A percentile compares a stretch with the other conserved stretches of the same genome.
phyloP scores from a whole-genome alignment of 257 asterid species.

The Gentiana dahurica region DNA sequence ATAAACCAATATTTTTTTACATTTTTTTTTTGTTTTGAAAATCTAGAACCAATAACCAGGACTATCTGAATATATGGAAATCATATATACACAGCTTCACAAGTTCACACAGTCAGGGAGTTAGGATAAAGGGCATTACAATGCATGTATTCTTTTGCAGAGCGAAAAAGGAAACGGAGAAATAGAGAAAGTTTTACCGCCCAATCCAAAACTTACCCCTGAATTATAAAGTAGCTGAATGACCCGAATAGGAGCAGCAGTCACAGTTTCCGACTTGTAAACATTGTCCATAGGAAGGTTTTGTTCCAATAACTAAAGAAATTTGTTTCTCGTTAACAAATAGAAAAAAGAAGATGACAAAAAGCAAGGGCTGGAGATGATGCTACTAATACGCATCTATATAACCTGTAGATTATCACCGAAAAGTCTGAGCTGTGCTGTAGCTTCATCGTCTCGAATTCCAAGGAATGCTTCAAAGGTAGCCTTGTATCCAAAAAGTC shows the following conservation, averaged over 20 bases:
- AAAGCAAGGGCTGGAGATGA: not conserved
- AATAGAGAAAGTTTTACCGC: not conserved
- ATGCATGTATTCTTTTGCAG: too few relatives aligned
- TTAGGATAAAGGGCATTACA: too few relatives aligned
- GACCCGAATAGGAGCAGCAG: slow-evolving; percentile 92
- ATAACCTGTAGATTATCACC: slow-evolving; percentile 84
- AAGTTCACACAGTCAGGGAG: too few relatives aligned
- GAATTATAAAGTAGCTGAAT: slow-evolving; percentile 78
- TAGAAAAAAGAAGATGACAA: slow-evolving; percentile 1
- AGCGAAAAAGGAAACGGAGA: not conserved
- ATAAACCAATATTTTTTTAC: not conserved
- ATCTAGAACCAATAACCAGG: too few relatives aligned
- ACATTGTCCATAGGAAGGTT: slow-evolving; percentile 81
- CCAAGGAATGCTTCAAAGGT: slow-evolving; percentile 94
- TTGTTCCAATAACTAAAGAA: slow-evolving; percentile 68
- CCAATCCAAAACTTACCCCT: slow-evolving; percentile 45
- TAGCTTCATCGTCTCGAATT: slow-evolving; percentile 83
- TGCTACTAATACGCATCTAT: slow-evolving; percentile 9
- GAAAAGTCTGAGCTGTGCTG: slow-evolving; percentile 74
- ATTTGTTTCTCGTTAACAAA: slow-evolving; percentile 12
- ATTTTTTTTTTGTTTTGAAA: too few relatives aligned
- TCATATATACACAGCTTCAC: too few relatives aligned
- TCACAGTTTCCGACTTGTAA: slow-evolving; percentile 71
- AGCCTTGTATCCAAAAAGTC: slow-evolving; percentile 93
- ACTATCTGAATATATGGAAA: too few relatives aligned